Percentiles rank a stretch among this genome's conserved stretches.
Conservation (phyloP, 495 filamentous ascomycete species). For the Penicillium roqueforti region DNA sequence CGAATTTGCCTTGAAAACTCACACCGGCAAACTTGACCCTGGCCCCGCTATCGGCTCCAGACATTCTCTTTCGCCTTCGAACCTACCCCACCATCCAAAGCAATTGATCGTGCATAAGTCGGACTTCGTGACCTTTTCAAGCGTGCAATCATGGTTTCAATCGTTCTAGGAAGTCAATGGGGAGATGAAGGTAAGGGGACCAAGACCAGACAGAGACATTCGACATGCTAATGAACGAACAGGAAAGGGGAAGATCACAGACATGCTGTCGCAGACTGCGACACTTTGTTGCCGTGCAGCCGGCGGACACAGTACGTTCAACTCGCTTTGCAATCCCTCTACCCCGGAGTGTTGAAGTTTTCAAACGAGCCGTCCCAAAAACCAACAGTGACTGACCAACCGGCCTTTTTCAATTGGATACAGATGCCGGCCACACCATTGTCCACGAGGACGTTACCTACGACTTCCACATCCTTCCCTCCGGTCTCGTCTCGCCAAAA, state of each 20-base stretch:
- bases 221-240: slow-evolving; percentile 8
- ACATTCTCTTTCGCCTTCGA: slow-evolving; percentile 6
- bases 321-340: not conserved
- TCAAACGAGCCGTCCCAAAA: slow-evolving; percentile 9
- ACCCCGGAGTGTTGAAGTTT: not conserved
- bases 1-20: not conserved
- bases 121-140: not conserved
- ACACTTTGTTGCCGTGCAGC: slow-evolving; percentile 59
- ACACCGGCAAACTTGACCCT: slow-evolving; percentile 11
- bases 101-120: slow-evolving; percentile 7
- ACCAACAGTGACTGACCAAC: slow-evolving; percentile 9
- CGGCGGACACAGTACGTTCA: slow-evolving; percentile 59
- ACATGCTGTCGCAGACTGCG: slow-evolving; percentile 56
- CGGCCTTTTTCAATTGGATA: not conserved
- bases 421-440: slow-evolving; percentile 55
- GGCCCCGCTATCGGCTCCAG: slow-evolving; percentile 11
- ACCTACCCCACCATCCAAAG: slow-evolving; percentile 10
- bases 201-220: not conserved
- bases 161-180: slow-evolving; percentile 61
- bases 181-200: slow-evolving; percentile 59
- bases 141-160: slow-evolving; percentile 48
- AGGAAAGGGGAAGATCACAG: slow-evolving; percentile 69
- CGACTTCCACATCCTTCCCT: slow-evolving; percentile 71
- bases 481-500: slow-evolving; percentile 69
- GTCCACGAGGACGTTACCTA: slow-evolving; percentile 58